Conservation (phyloP, 2,329 filamentous ascomycete genomes). For the Rutstroemia sp. region DNA sequence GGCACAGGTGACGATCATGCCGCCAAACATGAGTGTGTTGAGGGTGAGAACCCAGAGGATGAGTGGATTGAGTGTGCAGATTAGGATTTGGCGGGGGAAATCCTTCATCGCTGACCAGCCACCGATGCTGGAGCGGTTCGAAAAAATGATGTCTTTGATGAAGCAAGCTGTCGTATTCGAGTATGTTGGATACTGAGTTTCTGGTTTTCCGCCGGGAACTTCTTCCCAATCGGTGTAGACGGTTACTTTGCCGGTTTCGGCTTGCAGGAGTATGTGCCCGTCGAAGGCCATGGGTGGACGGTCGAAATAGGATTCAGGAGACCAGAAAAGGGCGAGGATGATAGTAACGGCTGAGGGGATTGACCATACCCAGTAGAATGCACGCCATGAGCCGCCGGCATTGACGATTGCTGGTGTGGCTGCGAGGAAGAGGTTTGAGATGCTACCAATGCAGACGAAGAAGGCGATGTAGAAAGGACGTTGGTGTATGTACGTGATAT, state of each 20-base stretch:
- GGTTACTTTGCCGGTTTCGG: conserved; percentile 32
- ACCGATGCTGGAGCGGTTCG: neutral
- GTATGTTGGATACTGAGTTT: neutral
- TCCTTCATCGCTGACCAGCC: neutral
- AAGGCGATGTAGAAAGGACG: conserved; percentile 31
- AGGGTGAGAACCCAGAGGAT: neutral
- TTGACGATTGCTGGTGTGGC: conserved; percentile 26
- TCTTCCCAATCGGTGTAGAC: conserved; percentile 30
- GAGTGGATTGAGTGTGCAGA: neutral
- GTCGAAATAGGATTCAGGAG: conserved; percentile 35
- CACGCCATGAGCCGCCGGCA: conserved; percentile 28
- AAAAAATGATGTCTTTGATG: neutral
- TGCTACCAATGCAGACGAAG: too few relatives aligned
- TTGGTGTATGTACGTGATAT: conserved; percentile 34
- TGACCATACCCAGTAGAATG: conserved; percentile 29
- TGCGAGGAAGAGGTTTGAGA: conserved; percentile 24
- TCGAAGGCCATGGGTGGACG: conserved; percentile 35
- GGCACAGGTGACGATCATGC: neutral
- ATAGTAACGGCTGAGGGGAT: conserved; percentile 23
- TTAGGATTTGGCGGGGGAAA: neutral
- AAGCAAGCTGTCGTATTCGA: neutral
- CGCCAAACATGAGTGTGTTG: neutral
- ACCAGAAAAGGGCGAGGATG: conserved; percentile 27
- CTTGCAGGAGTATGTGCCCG: conserved; percentile 34
- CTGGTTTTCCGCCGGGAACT: conserved; percentile 16